Conservation (phyloP, 129 eudicot genomes). For the Glebionis coronaria region DNA sequence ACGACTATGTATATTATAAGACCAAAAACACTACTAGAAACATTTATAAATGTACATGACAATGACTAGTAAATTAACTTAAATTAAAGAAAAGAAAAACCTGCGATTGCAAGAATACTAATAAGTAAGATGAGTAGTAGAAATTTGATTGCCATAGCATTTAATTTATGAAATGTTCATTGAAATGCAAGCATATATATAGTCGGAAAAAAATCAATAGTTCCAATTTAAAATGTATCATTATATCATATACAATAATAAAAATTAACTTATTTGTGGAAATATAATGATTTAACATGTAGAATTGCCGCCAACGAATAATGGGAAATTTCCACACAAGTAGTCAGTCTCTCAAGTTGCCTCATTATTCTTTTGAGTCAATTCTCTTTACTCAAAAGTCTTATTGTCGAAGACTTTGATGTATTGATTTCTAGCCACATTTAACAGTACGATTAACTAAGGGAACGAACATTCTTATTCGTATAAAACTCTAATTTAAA, state of each 20-base stretch:
- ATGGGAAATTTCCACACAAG: conserved; percentile 15
- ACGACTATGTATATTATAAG: too few species aligned
- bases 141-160: conserved; percentile 25
- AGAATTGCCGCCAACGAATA: conserved; percentile 21
- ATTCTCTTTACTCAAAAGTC: conserved; percentile 21
- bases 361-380: conserved; percentile 12
- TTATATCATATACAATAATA: background rate
- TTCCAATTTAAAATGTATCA: background rate
- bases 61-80: background rate
- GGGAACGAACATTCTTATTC: background rate
- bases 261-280: background rate
- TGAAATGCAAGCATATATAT: conserved; percentile 23
- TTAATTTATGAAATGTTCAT: conserved; percentile 8
- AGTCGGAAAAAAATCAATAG: conserved; percentile 8
- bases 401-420: background rate
- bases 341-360: conserved; percentile 8
- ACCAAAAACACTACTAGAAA: too few species aligned
- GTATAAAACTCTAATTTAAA: too few species aligned
- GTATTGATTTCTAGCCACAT: background rate
- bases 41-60: background rate
- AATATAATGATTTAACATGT: background rate
- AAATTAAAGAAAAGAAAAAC: conserved; percentile 12
- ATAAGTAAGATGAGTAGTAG: conserved; percentile 13
- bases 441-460: conserved; percentile 24
- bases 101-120: conserved; percentile 21